These are phyloP conservation scores for Acephala macrosclerotiorum DNA, from an alignment of 2,329 filamentous ascomycete genomes.

Conservation along the genomic window DNA sequence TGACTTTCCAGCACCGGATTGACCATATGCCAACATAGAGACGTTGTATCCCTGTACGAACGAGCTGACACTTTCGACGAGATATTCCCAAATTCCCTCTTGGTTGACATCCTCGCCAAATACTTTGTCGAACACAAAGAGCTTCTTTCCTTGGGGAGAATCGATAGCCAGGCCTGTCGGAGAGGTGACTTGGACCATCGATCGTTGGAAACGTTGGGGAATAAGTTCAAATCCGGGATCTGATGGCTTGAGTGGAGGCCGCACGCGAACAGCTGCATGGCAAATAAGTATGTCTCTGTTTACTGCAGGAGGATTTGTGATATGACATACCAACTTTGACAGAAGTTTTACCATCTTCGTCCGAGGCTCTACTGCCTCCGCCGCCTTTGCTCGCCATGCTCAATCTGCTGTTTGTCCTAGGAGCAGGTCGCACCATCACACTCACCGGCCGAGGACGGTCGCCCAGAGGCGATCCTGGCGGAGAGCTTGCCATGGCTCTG, in stretches of 20 bases:
- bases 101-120: slow-evolving; percentile 86
- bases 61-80: slow-evolving; percentile 86
- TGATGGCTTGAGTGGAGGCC: slow-evolving; percentile 80
- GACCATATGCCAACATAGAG: slow-evolving; percentile 93
- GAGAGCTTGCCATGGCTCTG: slow-evolving; percentile 69
- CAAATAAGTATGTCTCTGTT: slow-evolving; percentile 22
- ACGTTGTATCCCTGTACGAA: slow-evolving; percentile 99
- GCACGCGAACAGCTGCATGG: slow-evolving; percentile 82
- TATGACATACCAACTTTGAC: slow-evolving; percentile 90
- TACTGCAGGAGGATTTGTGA: slow-evolving; percentile 1
- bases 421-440: slow-evolving; percentile 77
- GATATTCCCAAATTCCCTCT: slow-evolving; percentile 92
- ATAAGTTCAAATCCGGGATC: slow-evolving; percentile 96
- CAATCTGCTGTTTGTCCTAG: slow-evolving; percentile 83
- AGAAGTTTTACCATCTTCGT: slow-evolving; percentile 88
- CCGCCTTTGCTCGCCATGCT: slow-evolving; percentile 81
- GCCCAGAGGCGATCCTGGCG: slow-evolving; percentile 69
- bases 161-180: slow-evolving; percentile 88
- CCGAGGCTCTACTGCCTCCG: slow-evolving; percentile 81
- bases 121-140: slow-evolving; percentile 96
- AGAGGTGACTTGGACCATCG: slow-evolving; percentile 89
- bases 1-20: slow-evolving; percentile 97
- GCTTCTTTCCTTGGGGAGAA: slow-evolving; percentile 88
- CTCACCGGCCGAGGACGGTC: slow-evolving; percentile 76
- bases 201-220: slow-evolving; percentile 91